Evolutionary conservation across 306 rosid species (phyloP).

Genomic region (Mimosa bimucronata): DNA sequence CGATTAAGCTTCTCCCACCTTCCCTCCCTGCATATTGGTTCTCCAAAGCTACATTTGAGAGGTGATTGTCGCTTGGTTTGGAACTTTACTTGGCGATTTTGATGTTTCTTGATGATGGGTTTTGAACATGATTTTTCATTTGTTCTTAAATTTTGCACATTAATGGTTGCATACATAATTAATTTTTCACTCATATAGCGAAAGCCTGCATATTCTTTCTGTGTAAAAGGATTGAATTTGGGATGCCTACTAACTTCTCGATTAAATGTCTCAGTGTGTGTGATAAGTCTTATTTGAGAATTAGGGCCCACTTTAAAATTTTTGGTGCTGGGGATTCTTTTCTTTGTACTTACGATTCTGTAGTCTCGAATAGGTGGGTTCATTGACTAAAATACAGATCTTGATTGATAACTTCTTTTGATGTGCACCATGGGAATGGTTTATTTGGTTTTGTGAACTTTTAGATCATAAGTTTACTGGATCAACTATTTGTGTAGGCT

Average conservation of each 20-base stretch:
- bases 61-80: constrained; percentile 41
- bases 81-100: neutral
- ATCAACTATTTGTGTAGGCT: neutral
- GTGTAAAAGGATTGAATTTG: neutral
- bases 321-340: neutral
- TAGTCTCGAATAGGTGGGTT: constrained; percentile 11
- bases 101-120: neutral
- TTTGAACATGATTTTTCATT: constrained; percentile 25
- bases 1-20: constrained; percentile 64
- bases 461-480: neutral
- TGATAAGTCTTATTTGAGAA: neutral
- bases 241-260: neutral
- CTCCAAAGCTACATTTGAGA: constrained; percentile 63
- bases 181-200: too few species aligned
- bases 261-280: constrained; percentile 1
- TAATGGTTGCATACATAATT: neutral
- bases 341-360: neutral
- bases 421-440: neutral
- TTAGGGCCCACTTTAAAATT: neutral
- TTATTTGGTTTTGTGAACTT: constrained; percentile 18
- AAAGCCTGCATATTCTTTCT: neutral
- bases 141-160: constrained; percentile 6
- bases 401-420: constrained; percentile 1
- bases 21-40: constrained; percentile 51
- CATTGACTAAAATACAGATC: constrained; percentile 10